A percentile compares a stretch with the other conserved stretches of the same genome.
Conservation (phyloP, 768 basidiomycete species). For the Melanogaster broomeanus region DNA sequence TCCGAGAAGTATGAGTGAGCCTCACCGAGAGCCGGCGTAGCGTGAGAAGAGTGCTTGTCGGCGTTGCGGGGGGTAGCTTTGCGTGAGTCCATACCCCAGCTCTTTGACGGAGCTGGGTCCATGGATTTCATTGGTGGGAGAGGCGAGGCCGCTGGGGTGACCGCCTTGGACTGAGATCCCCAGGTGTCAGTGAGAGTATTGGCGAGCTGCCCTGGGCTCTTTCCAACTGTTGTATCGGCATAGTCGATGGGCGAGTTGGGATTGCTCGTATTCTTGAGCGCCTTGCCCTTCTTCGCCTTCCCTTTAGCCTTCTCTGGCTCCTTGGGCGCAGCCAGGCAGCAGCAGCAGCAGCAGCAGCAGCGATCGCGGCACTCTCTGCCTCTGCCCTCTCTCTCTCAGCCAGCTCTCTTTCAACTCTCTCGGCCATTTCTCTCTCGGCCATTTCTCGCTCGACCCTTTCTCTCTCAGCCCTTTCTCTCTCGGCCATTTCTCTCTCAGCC, state of each 20-base stretch:
- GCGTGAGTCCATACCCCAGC: constrained; percentile 12
- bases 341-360: not conserved
- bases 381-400: constrained; percentile 6
- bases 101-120: constrained; percentile 18
- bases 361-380: constrained; percentile 1
- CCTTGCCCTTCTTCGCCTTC: constrained; percentile 17
- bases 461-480: constrained; percentile 9
- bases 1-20: constrained; percentile 3
- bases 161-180: constrained; percentile 39
- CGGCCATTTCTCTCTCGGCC: constrained; percentile 4
- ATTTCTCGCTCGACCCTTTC: constrained; percentile 4
- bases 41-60: constrained; percentile 7
- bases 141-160: constrained; percentile 32
- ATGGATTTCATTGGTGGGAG: constrained; percentile 26
- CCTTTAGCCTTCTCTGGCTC: constrained; percentile 14
- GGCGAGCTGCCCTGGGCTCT: constrained; percentile 39
- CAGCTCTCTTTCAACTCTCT: constrained; percentile 5
- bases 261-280: constrained; percentile 23
- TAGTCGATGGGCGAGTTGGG: constrained; percentile 32
- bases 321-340: constrained; percentile 1
- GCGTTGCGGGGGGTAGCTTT: constrained; percentile 3
- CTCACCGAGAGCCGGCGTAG: constrained; percentile 15
- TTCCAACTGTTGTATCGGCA: constrained; percentile 39
- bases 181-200: constrained; percentile 50
- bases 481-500: constrained; percentile 15